Conservation (phyloP, 2,329 filamentous ascomycete genomes). For the Colletotrichum sublineola region DNA sequence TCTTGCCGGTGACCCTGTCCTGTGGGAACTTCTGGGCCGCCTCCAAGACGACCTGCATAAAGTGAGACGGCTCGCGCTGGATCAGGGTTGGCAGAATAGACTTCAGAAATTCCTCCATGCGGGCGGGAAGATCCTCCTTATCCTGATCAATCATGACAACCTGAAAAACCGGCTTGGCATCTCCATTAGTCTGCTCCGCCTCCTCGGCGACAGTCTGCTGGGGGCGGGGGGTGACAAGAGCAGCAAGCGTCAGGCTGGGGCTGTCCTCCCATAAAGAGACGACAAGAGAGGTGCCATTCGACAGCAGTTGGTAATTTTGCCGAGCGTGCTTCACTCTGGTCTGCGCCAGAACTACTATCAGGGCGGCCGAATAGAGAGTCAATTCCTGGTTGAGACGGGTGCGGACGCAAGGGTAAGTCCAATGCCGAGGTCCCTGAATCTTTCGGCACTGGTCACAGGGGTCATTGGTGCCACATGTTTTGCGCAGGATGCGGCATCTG, state of each 20-base stretch:
- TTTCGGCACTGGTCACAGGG: conserved; percentile 75
- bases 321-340: conserved; percentile 70
- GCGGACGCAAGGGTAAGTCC: conserved; percentile 73
- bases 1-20: conserved; percentile 64
- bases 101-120: conserved; percentile 72
- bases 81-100: conserved; percentile 70
- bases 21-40: conserved; percentile 62
- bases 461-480: conserved; percentile 74
- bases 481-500: conserved; percentile 74
- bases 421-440: conserved; percentile 74
- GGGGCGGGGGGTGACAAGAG: conserved; percentile 39
- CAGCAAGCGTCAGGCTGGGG: conserved; percentile 39
- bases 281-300: conserved; percentile 56
- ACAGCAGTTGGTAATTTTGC: conserved; percentile 62
- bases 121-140: conserved; percentile 70
- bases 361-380: conserved; percentile 73
- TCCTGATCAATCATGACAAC: conserved; percentile 72
- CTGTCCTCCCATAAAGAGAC: conserved; percentile 43
- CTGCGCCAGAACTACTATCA: conserved; percentile 73
- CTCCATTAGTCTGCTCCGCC: conserved; percentile 39
- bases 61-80: conserved; percentile 69
- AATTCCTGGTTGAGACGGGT: conserved; percentile 73
- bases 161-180: conserved; percentile 45
- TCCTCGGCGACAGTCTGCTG: conserved; percentile 14
- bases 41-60: conserved; percentile 70